A percentile compares a stretch with the other conserved stretches of the same genome.
phyloP scores from a whole-genome alignment of 208 protist species.

The Trypanosoma rangeli region DNA sequence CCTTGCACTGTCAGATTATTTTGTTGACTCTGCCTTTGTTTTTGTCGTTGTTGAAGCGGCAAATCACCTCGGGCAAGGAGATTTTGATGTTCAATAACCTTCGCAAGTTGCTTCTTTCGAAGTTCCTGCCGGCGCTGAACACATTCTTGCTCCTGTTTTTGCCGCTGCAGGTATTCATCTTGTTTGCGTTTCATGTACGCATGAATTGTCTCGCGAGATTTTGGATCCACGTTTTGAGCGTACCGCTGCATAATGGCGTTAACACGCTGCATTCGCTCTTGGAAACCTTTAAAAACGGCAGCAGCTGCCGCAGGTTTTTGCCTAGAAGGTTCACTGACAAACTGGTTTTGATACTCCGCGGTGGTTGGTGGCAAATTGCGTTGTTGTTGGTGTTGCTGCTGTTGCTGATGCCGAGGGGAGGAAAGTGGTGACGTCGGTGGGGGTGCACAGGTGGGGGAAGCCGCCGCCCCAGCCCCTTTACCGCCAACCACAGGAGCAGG shows the following conservation, averaged over 20 bases:
- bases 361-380: background rate
- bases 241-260: constrained; percentile 83
- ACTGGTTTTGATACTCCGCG: background rate
- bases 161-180: constrained; percentile 74
- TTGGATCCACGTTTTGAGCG: constrained; percentile 61
- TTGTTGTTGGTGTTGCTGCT: constrained; percentile 13
- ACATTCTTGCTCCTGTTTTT: constrained; percentile 54
- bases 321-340: background rate
- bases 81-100: constrained; percentile 56
- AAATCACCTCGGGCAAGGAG: constrained; percentile 8
- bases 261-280: constrained; percentile 70
- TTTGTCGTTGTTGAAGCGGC: constrained; percentile 35
- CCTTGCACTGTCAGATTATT: background rate
- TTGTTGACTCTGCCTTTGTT: constrained; percentile 10
- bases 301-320: background rate
- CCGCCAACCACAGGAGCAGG: background rate
- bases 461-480: background rate
- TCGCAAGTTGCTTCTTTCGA: constrained; percentile 58
- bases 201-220: constrained; percentile 83
- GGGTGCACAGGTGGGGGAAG: background rate
- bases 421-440: constrained; percentile 4
- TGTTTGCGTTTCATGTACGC: constrained; percentile 89
- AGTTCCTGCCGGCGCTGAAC: constrained; percentile 53
- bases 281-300: constrained; percentile 26
- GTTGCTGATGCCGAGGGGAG: constrained; percentile 16